Evolutionary conservation across 2,329 filamentous ascomycete species (phyloP), one percentile per base, ranked within the genome.

Genomic region (Neospermospora avenae): DNA sequence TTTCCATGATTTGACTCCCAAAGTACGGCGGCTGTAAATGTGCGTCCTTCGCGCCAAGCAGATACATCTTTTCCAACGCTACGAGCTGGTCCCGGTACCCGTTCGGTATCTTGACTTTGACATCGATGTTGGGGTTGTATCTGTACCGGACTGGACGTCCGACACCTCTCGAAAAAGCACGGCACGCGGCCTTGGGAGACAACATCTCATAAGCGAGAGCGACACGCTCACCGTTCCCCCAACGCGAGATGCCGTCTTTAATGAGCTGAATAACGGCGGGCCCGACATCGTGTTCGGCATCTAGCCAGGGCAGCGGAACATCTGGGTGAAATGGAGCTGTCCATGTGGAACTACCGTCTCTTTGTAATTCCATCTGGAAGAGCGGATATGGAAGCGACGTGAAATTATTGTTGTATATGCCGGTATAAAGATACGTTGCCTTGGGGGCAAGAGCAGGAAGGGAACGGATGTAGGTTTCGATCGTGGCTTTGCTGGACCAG

Each of bases 321-420:
- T 96, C 84, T 1, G 91, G 90, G 69, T 96, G 90, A 74, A 98
- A 98, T 0, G 95, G 95, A 1, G 93, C 93, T 71, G 91, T 87
- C 95, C 95, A 98, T 60, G 88, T 79, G 73, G 97, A 97, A 57
- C 89, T 92, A 18, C 91, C 92, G 69, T 97, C 91, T 1, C 80
- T 75, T 74, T 91, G 87, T 49, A 96, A 78, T 65, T 96, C 91
- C 89, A 97, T 96, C 77, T 93, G 95, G 78, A 98, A 98, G 3
- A 98, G 81, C 1, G 95, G 95, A 72, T 96, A 98, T 1, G 86
- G 86, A 34, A 97, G 81, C 49, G 90, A 95, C 31, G 93, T 98
- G 76, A 98, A 99, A 74, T 99, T 98, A 77, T 98, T 98, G 81
- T 98, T 96, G 80, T 98, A 99, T 69, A 97, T 97, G 61, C 93